Evolutionary conservation across 2,329 filamentous ascomycete genomes (phyloP).

Genomic region (Pseudopithomyces maydicus): DNA sequence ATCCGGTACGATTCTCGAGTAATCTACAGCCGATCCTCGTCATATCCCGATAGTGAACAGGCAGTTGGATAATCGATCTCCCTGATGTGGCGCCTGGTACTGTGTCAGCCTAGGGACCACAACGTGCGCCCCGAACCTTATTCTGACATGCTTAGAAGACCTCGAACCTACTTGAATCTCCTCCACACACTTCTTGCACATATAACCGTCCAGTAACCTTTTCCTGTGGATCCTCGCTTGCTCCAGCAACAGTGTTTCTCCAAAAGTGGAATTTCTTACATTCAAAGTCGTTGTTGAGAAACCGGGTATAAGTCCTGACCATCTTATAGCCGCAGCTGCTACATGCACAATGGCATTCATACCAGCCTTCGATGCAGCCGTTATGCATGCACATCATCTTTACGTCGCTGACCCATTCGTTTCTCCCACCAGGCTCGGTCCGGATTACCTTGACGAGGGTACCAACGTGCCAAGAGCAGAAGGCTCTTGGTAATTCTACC

Average conservation of each 20-base stretch:
- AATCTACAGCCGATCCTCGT: not conserved
- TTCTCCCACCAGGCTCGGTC: constrained; percentile 25
- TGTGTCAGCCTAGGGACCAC: constrained; percentile 14
- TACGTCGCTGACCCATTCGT: constrained; percentile 33
- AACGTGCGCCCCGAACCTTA: constrained; percentile 11
- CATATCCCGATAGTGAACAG: constrained; percentile 19
- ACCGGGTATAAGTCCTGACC: constrained; percentile 38
- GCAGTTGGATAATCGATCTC: constrained; percentile 20
- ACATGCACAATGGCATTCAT: constrained; percentile 34
- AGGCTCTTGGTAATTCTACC: constrained; percentile 32
- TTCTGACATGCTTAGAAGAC: not conserved
- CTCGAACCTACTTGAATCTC: constrained; percentile 21
- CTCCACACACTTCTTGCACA: constrained; percentile 28
- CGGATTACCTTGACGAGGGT: constrained; percentile 28
- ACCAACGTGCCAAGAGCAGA: constrained; percentile 44
- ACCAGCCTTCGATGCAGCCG: constrained; percentile 33
- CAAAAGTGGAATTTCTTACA: constrained; percentile 32
- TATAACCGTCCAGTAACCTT: constrained; percentile 19
- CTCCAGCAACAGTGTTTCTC: constrained; percentile 12
- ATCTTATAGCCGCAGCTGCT: constrained; percentile 33
- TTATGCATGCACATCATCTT: constrained; percentile 43
- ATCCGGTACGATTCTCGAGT: not conserved
- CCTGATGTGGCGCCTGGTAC: constrained; percentile 9
- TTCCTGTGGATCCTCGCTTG: not conserved
- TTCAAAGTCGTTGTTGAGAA: constrained; percentile 33